Evolutionary conservation across 108 stramenopile species (phyloP), one percentile per base, ranked within the genome.

Genomic region (Schizochytrium sp.): DNA sequence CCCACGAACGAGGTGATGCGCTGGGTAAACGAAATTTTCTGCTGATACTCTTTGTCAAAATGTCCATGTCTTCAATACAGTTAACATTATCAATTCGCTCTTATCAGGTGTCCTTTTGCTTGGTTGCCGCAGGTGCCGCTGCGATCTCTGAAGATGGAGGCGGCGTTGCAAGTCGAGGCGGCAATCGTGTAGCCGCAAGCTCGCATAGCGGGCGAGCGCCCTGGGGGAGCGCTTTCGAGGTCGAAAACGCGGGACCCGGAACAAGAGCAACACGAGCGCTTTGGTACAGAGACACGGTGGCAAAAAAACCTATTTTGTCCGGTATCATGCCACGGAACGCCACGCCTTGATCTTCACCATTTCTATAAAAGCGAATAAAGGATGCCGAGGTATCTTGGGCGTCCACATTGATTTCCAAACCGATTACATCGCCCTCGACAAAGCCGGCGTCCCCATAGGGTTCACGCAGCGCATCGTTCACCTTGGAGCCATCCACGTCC

Each of bases 401-500:
- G 76, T 53, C 76, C n/a, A 83, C 48, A 12, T 47, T 53, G 51
- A 83, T 83, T 45, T 47, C 76, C 76, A 83, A 6, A 6, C 76
- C 76, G 28, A 83, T 83, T 1, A 83, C 76, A 83, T 83, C 76
- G 51, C 76, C 76, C 76, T 83, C 51, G 10, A n/a, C 51, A 23
- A 83, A 83, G 51, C 51, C 76, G 2, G 63, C 14, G 43, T 28
- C 51, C 51, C 76, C 76, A 1, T 83, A 83, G 19, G 45, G 48
- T 45, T 53, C 51, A 16, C 76, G 76, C 76, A 47, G 51, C 6
- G 43, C 76, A 23, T 83, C 76, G 51, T 83, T 47, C 18, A 83
- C 76, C 28, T 83, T 83, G 19, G 76, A 83, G 76, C 76, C 76
- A 34, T 83, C 76, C 12, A 83, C 76, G 28, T 83, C 76, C 23